phyloP scores from a whole-genome alignment of 2,329 filamentous ascomycete species.

The Cyclaneusma minus region DNA sequence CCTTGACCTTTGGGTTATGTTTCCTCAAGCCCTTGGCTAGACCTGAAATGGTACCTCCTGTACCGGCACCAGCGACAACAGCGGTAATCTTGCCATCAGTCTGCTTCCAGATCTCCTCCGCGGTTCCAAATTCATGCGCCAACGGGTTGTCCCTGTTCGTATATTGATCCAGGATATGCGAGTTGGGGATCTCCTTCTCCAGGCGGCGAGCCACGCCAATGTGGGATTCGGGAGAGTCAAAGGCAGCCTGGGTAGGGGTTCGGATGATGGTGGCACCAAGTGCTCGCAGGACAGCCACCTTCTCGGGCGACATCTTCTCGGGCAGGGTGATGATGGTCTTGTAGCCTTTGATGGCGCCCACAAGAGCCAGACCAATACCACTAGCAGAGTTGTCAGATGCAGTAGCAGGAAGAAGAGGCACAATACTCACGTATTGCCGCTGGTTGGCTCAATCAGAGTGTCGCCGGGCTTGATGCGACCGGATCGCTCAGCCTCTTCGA shows the following conservation, averaged over 20 bases:
- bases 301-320: slow-evolving; percentile 98
- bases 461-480: slow-evolving; percentile 95
- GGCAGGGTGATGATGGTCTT: slow-evolving; percentile 97
- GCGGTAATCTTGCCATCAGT: slow-evolving; percentile 69
- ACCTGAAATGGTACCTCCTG: slow-evolving; percentile 88
- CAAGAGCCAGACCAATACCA: slow-evolving; percentile 86
- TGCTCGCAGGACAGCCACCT: slow-evolving; percentile 86
- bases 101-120: slow-evolving; percentile 91
- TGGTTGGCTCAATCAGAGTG: slow-evolving; percentile 94
- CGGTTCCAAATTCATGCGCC: slow-evolving; percentile 87
- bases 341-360: slow-evolving; percentile 92
- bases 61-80: slow-evolving; percentile 83
- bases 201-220: slow-evolving; percentile 86
- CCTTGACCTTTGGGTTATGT: slow-evolving; percentile 71
- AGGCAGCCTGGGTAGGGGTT: slow-evolving; percentile 90
- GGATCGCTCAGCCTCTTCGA: slow-evolving; percentile 81
- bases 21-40: slow-evolving; percentile 74
- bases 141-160: slow-evolving; percentile 80
- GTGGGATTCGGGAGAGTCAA: slow-evolving; percentile 87
- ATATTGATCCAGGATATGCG: slow-evolving; percentile 96
- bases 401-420: no score
- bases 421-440: slow-evolving; percentile 76
- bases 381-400: slow-evolving; percentile 14
- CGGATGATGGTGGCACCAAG: slow-evolving; percentile 95
- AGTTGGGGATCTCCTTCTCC: slow-evolving; percentile 91